A percentile compares a stretch with the other conserved stretches of the same genome.
Conservation (phyloP, 495 filamentous ascomycete species). For the Hamigera avellanea region DNA sequence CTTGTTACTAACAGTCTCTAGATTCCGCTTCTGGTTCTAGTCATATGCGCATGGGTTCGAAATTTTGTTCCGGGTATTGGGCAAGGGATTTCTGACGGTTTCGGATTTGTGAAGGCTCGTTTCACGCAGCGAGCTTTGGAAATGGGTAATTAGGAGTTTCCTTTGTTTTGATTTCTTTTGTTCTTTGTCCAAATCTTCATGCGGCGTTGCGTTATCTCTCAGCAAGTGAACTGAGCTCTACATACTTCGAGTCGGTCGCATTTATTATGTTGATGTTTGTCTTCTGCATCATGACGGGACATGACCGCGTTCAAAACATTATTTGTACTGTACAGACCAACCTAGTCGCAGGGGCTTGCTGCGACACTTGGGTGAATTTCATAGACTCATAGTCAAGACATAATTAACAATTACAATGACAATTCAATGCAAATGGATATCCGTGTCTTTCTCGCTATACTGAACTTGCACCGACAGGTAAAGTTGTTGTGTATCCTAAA, state of each 20-base stretch:
- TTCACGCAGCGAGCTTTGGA: slow-evolving; percentile 31
- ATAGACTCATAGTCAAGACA: too few species aligned
- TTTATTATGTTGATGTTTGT: slow-evolving; percentile 3
- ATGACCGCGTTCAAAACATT: slow-evolving; percentile 18
- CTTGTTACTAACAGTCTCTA: slow-evolving; percentile 4
- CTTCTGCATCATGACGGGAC: slow-evolving; percentile 29
- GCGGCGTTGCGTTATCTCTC: slow-evolving; percentile 10
- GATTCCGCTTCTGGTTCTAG: slow-evolving; percentile 43
- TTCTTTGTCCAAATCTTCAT: slow-evolving; percentile 4
- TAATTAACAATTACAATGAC: too few species aligned
- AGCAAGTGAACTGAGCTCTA: slow-evolving; percentile 8
- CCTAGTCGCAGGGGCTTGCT: background rate
- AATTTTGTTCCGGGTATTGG: slow-evolving; percentile 46
- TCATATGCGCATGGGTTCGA: slow-evolving; percentile 51
- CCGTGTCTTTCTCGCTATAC: too few species aligned
- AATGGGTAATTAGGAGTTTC: slow-evolving; percentile 18
- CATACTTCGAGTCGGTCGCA: too few species aligned
- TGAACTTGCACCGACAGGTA: too few species aligned
- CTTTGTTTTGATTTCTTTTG: slow-evolving; percentile 10
- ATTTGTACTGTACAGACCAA: slow-evolving; percentile 3
- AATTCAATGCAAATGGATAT: too few species aligned
- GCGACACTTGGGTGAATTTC: too few species aligned
- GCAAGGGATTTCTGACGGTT: slow-evolving; percentile 31
- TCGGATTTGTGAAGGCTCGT: slow-evolving; percentile 33
- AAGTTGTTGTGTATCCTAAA: too few species aligned